Percentiles rank a stretch among this genome's conserved stretches.
Conservation (phyloP, 306 rosid genomes). For the Cucurbita moschata region DNA sequence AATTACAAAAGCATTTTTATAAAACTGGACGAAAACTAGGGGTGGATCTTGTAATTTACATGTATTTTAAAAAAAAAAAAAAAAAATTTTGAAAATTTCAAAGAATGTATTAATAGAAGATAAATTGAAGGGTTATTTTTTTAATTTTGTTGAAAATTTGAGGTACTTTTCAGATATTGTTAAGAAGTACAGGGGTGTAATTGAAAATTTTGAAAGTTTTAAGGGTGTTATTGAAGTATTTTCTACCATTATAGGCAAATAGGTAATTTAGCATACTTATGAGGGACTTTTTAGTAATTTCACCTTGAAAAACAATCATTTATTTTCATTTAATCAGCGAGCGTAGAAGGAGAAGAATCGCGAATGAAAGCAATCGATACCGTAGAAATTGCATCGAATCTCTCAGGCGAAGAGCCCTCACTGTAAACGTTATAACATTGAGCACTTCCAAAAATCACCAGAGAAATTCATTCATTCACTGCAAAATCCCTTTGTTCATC, state of each 20-base stretch:
- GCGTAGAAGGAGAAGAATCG: neutral
- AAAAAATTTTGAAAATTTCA: too few species aligned
- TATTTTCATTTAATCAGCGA: neutral
- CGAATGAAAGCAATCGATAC: neutral
- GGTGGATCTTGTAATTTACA: too few species aligned
- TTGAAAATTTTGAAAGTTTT: too few species aligned
- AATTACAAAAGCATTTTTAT: too few species aligned
- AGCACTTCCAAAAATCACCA: neutral
- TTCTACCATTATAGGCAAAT: neutral
- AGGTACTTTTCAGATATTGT: too few species aligned
- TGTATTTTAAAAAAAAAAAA: too few species aligned
- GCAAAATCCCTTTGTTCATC: neutral
- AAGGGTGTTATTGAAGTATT: too few species aligned
- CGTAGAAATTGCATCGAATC: neutral
- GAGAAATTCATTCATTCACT: neutral
- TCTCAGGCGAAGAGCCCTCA: neutral
- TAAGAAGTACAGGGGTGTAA: too few species aligned
- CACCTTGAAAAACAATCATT: neutral
- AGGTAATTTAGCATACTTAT: neutral
- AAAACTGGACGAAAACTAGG: too few species aligned
- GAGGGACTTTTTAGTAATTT: neutral
- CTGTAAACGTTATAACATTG: neutral
- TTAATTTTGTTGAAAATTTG: too few species aligned
- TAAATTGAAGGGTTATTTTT: too few species aligned
- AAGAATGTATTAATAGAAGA: too few species aligned